Evolutionary conservation across 1,139 yeast genomes (phyloP), one percentile per base, ranked within the genome.

Genomic region (Pichia sp.): DNA sequence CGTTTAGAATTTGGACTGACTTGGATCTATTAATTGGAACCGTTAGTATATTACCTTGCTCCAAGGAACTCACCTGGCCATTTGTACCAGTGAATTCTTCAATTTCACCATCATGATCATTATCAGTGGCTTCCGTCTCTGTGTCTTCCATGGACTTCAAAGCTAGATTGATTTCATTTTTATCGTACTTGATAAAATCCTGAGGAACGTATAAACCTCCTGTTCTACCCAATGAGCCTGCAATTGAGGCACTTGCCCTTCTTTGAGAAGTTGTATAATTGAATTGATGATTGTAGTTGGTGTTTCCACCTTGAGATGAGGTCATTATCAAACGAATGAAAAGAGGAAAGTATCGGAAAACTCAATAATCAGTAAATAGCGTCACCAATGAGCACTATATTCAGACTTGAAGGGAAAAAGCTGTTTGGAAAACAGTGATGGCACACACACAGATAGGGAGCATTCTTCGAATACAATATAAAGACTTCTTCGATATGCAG

Each of bases 201-300:
- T 69, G 65, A 0, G 81, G 81, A 28, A 73, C 57, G 44, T 64
- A 76, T 8, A 77, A 60, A 0, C 81, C 80, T 8, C 33, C 33
- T 7, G 75, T 72, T 52, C 77, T 70, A 6, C 80, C 79, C 3
- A 70, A 62, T 3, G 79, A 72, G 1, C 79, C 81, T 46, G 67
- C 74, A 0, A 75, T 75, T 0, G 73, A 64, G 0, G 59, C 48
- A 3, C 80, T 75, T 3, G 77, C 78, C 47, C 80, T 61, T 52
- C 81, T 64, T 52, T 72, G 67, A 3, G 70, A 61, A 39, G 69
- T 73, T 11, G 79, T 68, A 49, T 72, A 72, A 8, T 65, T 68
- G 58, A 75, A 76, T 49, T 58, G 62, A 27, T 53, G 55, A 16
- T 16, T 16, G 23, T 16, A 16, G 23, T 16, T 16, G 23, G 23